Evolutionary conservation across 2,329 filamentous ascomycete species (phyloP).

Genomic region (Thielaviopsis euricoi): DNA sequence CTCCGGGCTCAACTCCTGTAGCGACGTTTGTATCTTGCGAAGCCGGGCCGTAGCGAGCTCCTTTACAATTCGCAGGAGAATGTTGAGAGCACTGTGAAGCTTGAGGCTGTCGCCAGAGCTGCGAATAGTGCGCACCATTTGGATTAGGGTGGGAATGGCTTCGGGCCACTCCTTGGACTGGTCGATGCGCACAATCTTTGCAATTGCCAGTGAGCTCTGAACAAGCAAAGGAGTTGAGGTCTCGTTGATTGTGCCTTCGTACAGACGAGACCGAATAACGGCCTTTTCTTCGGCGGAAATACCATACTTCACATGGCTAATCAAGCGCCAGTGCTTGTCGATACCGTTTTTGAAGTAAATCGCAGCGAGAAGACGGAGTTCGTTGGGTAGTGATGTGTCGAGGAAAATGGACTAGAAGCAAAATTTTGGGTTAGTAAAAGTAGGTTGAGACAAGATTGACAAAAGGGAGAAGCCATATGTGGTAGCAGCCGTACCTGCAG

Average conservation of each 20-base stretch:
- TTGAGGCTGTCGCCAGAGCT: slow-evolving; percentile 22
- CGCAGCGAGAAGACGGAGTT: slow-evolving; percentile 75
- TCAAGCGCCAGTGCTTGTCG: slow-evolving; percentile 75
- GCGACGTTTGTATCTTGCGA: slow-evolving; percentile 53
- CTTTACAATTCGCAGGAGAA: slow-evolving; percentile 76
- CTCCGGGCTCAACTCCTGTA: slow-evolving; percentile 68
- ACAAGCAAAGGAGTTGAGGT: slow-evolving; percentile 58
- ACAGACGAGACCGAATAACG: slow-evolving; percentile 55
- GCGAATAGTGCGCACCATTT: slow-evolving; percentile 42
- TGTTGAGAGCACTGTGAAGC: slow-evolving; percentile 51
- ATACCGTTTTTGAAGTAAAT: slow-evolving; percentile 96
- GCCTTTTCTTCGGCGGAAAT: slow-evolving; percentile 61
- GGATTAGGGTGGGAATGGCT: slow-evolving; percentile 42
- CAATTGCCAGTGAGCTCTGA: slow-evolving; percentile 74
- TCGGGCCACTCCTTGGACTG: slow-evolving; percentile 74
- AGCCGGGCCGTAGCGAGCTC: slow-evolving; percentile 72
- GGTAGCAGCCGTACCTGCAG: slow-evolving; percentile 55
- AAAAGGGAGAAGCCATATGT: neutral
- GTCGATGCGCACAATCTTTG: slow-evolving; percentile 79
- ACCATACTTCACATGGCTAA: slow-evolving; percentile 42
- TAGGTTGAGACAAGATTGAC: slow-evolving; percentile 7
- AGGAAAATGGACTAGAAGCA: slow-evolving; percentile 54
- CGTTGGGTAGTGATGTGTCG: slow-evolving; percentile 56
- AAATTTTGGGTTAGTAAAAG: neutral
- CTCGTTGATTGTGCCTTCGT: slow-evolving; percentile 65